Evolutionary conservation across 495 filamentous ascomycete genomes (phyloP), one percentile per base, ranked within the genome.

Genomic region (Neurospora hispaniola): DNA sequence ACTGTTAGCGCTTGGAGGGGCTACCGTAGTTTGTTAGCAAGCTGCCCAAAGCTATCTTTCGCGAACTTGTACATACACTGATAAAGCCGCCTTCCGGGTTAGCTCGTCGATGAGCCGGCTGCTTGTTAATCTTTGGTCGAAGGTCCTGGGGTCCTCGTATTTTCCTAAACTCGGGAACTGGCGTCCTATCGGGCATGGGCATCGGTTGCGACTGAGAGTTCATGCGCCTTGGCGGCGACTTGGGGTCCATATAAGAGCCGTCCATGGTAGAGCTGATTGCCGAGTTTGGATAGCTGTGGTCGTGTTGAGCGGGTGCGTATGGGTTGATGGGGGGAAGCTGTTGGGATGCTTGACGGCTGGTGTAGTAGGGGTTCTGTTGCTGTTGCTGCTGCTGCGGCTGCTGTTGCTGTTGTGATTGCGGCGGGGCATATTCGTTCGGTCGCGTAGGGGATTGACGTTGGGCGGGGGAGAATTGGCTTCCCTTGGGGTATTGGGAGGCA

Each of bases 11-110:
- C 94, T 92, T 98, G 94, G 70, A 99, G 87, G 69, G 96, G 96
- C 94, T 98, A 79, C 38, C 70, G 62, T 44, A 5, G 31, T 6
- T 27, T 27, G 76, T 78, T 70, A 76, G 73, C 46, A 39, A 27
- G 18, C n/a, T 38, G 5, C 43, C 14, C 3, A 23, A 42, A 41
- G 71, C 44, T 70, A 38, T 68, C 42, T 72, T 39, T 16, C 59
- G 27, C 48, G 5, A 54, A 38, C 70, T 42, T 72, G 39, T 35
- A 87, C 93, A 84, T 85, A 97, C 94, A 81, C 96, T 98, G 77
- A 99, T 98, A 80, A 99, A 99, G 70, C 96, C 96, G 71, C 96
- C 96, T 79, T 99, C 96, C 0, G 96, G 96, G 79, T 97, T 95
- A 70, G 96, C 96, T 79, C 96, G 88, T 71, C 96, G 89, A 79